Evolutionary conservation across 208 protist genomes (phyloP).

Genomic region (Acanthamoeba sp.): DNA sequence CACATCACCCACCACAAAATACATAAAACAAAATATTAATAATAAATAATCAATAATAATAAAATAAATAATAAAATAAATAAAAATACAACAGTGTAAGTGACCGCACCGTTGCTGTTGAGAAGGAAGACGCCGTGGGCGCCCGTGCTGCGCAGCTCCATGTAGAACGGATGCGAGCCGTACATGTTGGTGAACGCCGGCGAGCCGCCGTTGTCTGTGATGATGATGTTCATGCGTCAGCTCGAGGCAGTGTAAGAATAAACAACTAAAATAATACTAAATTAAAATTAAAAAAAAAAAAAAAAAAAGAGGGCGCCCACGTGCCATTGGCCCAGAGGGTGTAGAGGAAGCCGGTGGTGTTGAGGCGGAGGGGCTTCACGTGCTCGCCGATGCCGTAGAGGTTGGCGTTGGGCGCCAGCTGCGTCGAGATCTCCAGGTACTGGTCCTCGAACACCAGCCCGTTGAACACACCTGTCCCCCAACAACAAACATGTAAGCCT

Average conservation of each 20-base stretch:
- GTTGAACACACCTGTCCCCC: slow-evolving; percentile 51
- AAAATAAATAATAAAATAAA: no score
- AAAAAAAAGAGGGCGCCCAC: slow-evolving; percentile 30
- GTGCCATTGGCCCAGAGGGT: slow-evolving; percentile 44
- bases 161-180: slow-evolving; percentile 89
- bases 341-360: slow-evolving; percentile 59
- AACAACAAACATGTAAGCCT: not conserved
- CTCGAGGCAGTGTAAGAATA: slow-evolving; percentile 14
- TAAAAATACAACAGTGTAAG: no score
- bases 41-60: no score
- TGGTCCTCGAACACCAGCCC: slow-evolving; percentile 86
- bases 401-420: slow-evolving; percentile 74
- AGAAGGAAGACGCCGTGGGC: slow-evolving; percentile 88
- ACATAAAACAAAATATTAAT: no score
- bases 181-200: slow-evolving; percentile 83
- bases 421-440: slow-evolving; percentile 86
- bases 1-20: no score
- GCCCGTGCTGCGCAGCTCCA: slow-evolving; percentile 76
- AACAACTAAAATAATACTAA: no score
- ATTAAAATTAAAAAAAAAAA: no score
- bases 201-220: slow-evolving; percentile 57
- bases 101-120: slow-evolving; percentile 89
- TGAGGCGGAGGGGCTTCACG: slow-evolving; percentile 65
- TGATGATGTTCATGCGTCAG: not conserved
- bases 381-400: slow-evolving; percentile 89